A percentile compares a stretch with the other conserved stretches of the same genome.
Conservation (phyloP, 345 rosid species). For the Syzygium aqueum region DNA sequence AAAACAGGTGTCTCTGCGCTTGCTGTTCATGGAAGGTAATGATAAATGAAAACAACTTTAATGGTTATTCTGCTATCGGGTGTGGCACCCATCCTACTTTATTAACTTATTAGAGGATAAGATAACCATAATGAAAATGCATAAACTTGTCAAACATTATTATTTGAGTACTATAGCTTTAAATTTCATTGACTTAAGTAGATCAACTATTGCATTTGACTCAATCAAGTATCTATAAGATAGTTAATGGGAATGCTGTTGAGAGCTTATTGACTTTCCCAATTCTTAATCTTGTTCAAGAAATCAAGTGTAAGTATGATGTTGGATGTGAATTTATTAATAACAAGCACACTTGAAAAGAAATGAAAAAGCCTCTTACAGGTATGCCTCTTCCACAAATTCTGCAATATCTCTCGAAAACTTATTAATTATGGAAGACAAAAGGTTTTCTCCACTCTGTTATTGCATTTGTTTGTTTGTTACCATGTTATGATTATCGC, state of each 20-base stretch:
- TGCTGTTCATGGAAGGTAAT: constrained; percentile 91
- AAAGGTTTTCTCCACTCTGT: neutral
- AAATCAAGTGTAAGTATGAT: neutral
- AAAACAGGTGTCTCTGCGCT: constrained; percentile 92
- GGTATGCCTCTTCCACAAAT: neutral
- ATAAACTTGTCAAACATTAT: neutral
- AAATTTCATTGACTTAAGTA: neutral
- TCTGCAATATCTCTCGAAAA: neutral
- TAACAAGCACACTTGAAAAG: neutral
- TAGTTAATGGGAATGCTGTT: neutral
- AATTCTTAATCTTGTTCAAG: neutral
- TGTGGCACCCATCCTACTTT: neutral
- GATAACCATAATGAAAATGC: neutral
- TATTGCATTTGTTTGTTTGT: neutral
- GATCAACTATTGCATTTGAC: neutral
- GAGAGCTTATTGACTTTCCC: neutral
- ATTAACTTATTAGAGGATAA: neutral
- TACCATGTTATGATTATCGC: neutral
- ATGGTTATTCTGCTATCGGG: neutral
- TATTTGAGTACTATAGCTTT: neutral
- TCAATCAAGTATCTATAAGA: neutral
- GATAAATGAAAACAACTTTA: neutral
- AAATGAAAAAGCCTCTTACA: neutral
- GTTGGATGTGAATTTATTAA: neutral
- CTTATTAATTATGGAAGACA: neutral